Evolutionary conservation across 257 asterid genomes (phyloP).

Genomic region (Solanum raphanifolium): DNA sequence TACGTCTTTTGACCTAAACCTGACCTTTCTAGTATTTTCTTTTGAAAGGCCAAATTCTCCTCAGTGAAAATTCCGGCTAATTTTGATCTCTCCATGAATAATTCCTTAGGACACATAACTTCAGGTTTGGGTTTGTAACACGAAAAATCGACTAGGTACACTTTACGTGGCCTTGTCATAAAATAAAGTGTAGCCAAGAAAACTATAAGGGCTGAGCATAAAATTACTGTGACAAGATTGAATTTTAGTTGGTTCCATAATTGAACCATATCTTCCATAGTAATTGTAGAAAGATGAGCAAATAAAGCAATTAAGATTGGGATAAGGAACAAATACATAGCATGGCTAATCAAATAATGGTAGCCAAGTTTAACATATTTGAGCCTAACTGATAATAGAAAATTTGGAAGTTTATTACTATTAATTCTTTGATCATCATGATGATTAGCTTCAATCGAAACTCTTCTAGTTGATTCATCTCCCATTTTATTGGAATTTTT

Average conservation of each 20-base stretch:
- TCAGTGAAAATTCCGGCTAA: conserved; percentile 27
- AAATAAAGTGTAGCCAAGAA: conserved; percentile 46
- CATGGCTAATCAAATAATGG: conserved; percentile 45
- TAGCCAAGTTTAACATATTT: conserved; percentile 64
- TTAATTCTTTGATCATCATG: background rate
- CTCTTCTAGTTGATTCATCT: conserved; percentile 9
- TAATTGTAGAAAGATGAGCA: conserved; percentile 28
- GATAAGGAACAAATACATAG: conserved; percentile 32
- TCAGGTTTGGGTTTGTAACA: conserved; percentile 51
- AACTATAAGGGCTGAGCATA: conserved; percentile 32
- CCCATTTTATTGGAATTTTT: conserved; percentile 17
- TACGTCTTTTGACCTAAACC: conserved; percentile 72
- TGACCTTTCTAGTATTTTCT: conserved; percentile 48
- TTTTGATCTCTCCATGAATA: conserved; percentile 37
- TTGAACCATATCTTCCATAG: conserved; percentile 16
- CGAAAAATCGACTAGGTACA: conserved; percentile 52
- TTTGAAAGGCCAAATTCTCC: conserved; percentile 51
- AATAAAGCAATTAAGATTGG: conserved; percentile 28
- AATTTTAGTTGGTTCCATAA: conserved; percentile 42
- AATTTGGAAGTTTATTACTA: conserved; percentile 36
- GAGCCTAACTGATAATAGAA: conserved; percentile 38
- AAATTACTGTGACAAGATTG: conserved; percentile 31
- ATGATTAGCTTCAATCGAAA: conserved; percentile 24
- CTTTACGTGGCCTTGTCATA: conserved; percentile 52
- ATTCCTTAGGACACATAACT: conserved; percentile 38